Base-by-base conservation (phyloP, 2,329 filamentous ascomycete species). In the Delphinella strobiligena region DNA sequence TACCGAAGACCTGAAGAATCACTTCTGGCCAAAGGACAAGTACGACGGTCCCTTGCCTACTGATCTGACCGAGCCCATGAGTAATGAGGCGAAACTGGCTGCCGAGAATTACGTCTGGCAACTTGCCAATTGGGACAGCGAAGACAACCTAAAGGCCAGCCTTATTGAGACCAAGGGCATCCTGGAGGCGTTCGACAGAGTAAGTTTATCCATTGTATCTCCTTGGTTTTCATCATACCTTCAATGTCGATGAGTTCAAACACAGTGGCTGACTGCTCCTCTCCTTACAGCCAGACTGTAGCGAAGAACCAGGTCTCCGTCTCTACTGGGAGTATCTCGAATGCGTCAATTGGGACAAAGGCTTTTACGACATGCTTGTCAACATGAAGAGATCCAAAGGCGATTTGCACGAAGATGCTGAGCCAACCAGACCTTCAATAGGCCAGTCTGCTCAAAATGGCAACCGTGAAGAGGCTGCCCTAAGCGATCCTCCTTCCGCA, bases 281-380 rank as follows among this genome's bases (percentile, higher is more conserved):
- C 22, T 12, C 22, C 22, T 27, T 27, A 7, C 22, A 27, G 22
- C 22, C 22, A 7, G 22, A 27, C 29, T 12, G 12, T 9, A 63
- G 59, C 29, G 50, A 56, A 4, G 53, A 56, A 9, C 58, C 59
- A 1, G 63, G 63, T 4, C 50, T 69, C 7, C 54, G 66, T 14
- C 55, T 68, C 17, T 66, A 59, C 60, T 67, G 61, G 61, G 64
- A 69, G 51, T 69, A 68, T 37, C 52, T 69, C 19, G 47, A 66
- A 49, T 68, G 63, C 41, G 53, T 61, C 3, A 51, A 53, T 11
- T 69, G 58, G 50, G 61, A 64, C 34, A 38, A 45, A 9, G 54
- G 54, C 2, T 64, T 68, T 51, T 67, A 67, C 44, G 48, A 59
- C 4, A 51, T 58, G 49, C 53, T 68, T 5, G 57, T 61, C 15